Base-by-base conservation (phyloP, 192 early-diverging fungal genomes). In the Gryganskiella cystojenkinii region DNA sequence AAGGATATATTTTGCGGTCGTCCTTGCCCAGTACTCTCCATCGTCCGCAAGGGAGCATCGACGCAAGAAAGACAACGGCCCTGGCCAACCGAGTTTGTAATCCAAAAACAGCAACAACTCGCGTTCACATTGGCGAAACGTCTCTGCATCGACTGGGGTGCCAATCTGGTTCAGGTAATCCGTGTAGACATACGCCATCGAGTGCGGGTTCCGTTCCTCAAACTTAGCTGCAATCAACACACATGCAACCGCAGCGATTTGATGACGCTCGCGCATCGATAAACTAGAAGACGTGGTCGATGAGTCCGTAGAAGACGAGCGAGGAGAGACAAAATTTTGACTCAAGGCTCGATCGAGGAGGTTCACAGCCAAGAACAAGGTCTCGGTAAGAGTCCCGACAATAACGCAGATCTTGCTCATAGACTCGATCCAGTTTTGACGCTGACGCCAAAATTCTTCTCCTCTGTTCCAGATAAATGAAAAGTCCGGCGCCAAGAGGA, bases 151-250 rank as follows among this genome's bases (percentile, higher is more conserved):
- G 61, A 88, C 85, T 84, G 89, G 43, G 85, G 83, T 67, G 90
- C 93, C 1, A 90, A 85, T 80, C 94, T 88, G 37, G 37, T 67
- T 86, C 94, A 19, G 92, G 81, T 69, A 94, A 94, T 64, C 94
- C 86, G 33, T 88, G 68, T 30, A 97, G 81, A 43, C 25, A 22
- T 27, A 52, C 27, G 17, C 25, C 3, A 60, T 8, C 19, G 87
- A 84, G 43, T 94, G 94, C 2, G 90, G 81, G 17, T 85, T 78
- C 43, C 92, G 88, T 82, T 99, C 96, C 82, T 98, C 96, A 80
- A 94, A 98, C 83, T 99, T 99, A 60, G 90, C 82, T 0, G 97
- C 95, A 40, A 98, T 83, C 60, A 97, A 90, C 59, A 99, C 70
- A 19, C 92, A 85, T 0, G 95, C 91, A 17, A 96, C 79, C 0